Conservation (phyloP, 345 rosid genomes). For the Clarkia xantiana region DNA sequence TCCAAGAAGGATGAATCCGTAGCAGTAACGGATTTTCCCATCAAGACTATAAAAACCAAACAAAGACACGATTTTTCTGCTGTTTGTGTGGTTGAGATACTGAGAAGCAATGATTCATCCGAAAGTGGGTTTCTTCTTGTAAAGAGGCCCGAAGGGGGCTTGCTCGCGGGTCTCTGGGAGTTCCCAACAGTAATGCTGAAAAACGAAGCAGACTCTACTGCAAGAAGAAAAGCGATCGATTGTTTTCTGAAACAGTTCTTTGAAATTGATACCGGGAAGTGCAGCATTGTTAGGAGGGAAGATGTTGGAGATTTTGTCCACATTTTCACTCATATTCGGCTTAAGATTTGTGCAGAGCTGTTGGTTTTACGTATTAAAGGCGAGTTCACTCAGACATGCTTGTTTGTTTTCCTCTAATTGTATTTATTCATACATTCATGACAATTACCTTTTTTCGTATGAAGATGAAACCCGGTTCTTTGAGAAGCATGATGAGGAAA, state of each 20-base stretch:
- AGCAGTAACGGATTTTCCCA: conserved; percentile 62
- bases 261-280: conserved; percentile 28
- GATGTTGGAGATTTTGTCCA: too few species aligned
- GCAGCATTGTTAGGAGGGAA: conserved; percentile 18
- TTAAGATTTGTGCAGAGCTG: conserved; percentile 62
- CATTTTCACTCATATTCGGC: conserved; percentile 13
- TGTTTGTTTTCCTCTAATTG: conserved; percentile 1
- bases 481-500: conserved; percentile 16
- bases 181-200: conserved; percentile 56
- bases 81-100: conserved; percentile 73
- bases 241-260: conserved; percentile 41
- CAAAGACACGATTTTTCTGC: conserved; percentile 56
- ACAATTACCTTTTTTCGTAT: conserved; percentile 3
- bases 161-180: conserved; percentile 99
- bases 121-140: conserved; percentile 55
- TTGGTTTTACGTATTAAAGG: conserved; percentile 49
- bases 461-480: conserved; percentile 23
- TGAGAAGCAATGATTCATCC: conserved; percentile 17
- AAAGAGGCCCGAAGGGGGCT: conserved; percentile 70
- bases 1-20: conserved; percentile 31
- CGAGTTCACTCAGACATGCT: conserved; percentile 6
- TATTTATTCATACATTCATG: background rate
- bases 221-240: conserved; percentile 48
- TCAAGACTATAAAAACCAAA: conserved; percentile 52
- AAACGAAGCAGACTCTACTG: conserved; percentile 31